A percentile compares a stretch with the other conserved stretches of the same genome.
phyloP scores from a whole-genome alignment of 768 basidiomycete species.

The Gloeostereum incarnatum region DNA sequence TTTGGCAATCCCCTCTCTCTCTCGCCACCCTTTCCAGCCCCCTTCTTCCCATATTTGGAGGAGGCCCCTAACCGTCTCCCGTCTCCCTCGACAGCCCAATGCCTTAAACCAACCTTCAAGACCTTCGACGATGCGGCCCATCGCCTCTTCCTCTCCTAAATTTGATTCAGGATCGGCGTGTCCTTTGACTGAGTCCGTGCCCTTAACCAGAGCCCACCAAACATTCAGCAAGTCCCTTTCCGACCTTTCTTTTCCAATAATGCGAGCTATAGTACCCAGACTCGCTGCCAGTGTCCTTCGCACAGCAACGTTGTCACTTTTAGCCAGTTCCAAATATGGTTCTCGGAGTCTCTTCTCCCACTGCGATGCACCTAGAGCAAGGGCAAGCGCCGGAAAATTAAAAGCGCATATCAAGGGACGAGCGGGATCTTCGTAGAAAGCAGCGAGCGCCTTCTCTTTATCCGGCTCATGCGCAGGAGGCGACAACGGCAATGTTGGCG shows the following conservation, averaged over 20 bases:
- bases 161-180: too few relatives aligned
- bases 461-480: not conserved
- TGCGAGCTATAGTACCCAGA: slow-evolving; percentile 80
- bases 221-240: slow-evolving; percentile 59
- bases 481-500: slow-evolving; percentile 9
- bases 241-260: slow-evolving; percentile 68
- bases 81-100: slow-evolving; percentile 38
- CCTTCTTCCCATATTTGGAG: slow-evolving; percentile 48
- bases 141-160: slow-evolving; percentile 68
- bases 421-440: slow-evolving; percentile 55
- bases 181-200: too few relatives aligned
- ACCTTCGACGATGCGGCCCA: slow-evolving; percentile 62
- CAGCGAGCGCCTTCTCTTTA: slow-evolving; percentile 20
- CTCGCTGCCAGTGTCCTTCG: slow-evolving; percentile 80
- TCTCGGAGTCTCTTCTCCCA: slow-evolving; percentile 64
- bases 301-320: slow-evolving; percentile 53
- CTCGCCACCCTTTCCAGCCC: slow-evolving; percentile 64
- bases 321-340: slow-evolving; percentile 56
- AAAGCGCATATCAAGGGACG: slow-evolving; percentile 77
- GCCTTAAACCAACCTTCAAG: slow-evolving; percentile 46
- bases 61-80: slow-evolving; percentile 34
- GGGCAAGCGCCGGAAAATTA: slow-evolving; percentile 85
- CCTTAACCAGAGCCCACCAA: slow-evolving; percentile 56
- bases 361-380: slow-evolving; percentile 66
- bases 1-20: slow-evolving; percentile 61